A percentile compares a stretch with the other conserved stretches of the same genome.
phyloP scores from a whole-genome alignment of 106 monocot species.

The Dendrobium nobile region DNA sequence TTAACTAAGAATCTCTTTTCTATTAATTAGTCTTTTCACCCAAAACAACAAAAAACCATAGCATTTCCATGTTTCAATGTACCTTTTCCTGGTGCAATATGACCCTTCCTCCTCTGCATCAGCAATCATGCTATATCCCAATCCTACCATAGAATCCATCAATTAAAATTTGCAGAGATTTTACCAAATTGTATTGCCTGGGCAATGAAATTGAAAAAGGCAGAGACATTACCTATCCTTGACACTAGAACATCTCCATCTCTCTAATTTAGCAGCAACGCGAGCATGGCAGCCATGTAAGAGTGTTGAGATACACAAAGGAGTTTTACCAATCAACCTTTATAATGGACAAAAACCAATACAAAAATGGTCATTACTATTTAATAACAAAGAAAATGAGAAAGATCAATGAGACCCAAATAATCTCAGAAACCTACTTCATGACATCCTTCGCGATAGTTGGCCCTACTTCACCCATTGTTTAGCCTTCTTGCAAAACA shows the following conservation, averaged over 20 bases:
- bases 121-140: constrained; percentile 91
- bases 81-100: constrained; percentile 72
- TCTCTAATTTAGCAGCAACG: constrained; percentile 88
- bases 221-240: constrained; percentile 50
- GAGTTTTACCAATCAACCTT: constrained; percentile 88
- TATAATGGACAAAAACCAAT: neutral
- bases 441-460: constrained; percentile 65
- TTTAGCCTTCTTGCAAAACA: neutral
- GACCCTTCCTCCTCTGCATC: constrained; percentile 90
- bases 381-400: neutral
- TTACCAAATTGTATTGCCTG: neutral
- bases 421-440: constrained; percentile 30
- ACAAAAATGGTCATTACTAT: neutral
- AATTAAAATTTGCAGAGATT: neutral
- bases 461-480: constrained; percentile 28
- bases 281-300: constrained; percentile 57
- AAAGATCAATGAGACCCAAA: neutral
- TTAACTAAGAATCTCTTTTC: neutral
- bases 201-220: neutral
- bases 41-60: neutral
- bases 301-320: constrained; percentile 79
- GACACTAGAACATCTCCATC: constrained; percentile 88
- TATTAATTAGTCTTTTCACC: neutral
- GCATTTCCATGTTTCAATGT: constrained; percentile 2
- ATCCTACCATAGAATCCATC: constrained; percentile 39